Base-by-base conservation (phyloP, 2,329 filamentous ascomycete genomes). In the Botrytis fabae region DNA sequence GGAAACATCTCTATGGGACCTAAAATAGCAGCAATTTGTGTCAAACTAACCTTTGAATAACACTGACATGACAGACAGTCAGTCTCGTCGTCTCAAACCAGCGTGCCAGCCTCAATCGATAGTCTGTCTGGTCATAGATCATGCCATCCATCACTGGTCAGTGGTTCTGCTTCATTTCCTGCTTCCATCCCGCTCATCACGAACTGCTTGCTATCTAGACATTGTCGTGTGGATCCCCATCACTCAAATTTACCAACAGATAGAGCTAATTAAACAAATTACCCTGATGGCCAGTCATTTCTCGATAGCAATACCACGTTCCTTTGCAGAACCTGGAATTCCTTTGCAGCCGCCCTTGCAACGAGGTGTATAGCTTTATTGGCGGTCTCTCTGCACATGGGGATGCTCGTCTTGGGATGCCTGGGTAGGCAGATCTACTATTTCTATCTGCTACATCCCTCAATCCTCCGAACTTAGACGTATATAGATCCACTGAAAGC, bases 61-160 rank as follows among this genome's bases (percentile, higher is more conserved):
- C n/a, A 40, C 60, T 42, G 40, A 20, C 16, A 40, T 44, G 25
- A 44, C 38, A 38, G 38, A 1, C 38, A 9, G 38, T 38, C 38
- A 63, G 35, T 40, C 12, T 16, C 35, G 35, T 40, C 59, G 35
- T 40, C 22, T 62, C 25, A n/a, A 20, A 25, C 38, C n/a, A 44
- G 38, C 61, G 38, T 63, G 61, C 38, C 40, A 44, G 38, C 61
- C 61, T 63, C 40, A 63, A 44, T 44, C 25, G 38, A 63, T 63
- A 63, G 61, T 63, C 61, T 62, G n/a, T 32, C 32, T 32, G 32
- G 2, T 25, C 8, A 42, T 18, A 28, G 12, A 42, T 42, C 60
- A 40, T 16, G 16, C 18, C 18, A 16, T 61, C 35, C 35, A 38
- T 38, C 35, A 38, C 35, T 38, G 35, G 8, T 38, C 32, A 25